Evolutionary conservation across 1,284 basidiomycete species (phyloP).

Genomic region (Ustilago trichophora): DNA sequence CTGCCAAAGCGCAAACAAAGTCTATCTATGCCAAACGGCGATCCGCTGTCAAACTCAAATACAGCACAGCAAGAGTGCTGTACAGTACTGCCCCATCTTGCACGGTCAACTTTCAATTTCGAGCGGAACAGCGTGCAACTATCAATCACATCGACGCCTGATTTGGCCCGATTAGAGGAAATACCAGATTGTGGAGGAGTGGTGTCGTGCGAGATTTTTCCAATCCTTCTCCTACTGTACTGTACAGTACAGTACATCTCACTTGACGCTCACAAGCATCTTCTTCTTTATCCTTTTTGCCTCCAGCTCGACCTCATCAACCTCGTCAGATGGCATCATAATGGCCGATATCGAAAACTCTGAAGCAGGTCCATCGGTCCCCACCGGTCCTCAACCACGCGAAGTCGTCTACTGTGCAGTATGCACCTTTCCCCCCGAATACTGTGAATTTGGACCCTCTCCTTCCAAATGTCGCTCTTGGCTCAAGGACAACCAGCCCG

Average conservation of each 20-base stretch:
- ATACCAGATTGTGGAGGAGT: too few species aligned
- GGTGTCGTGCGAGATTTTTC: constrained; percentile 34
- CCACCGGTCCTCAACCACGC: constrained; percentile 40
- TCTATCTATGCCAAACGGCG: not conserved
- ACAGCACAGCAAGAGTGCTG: too few species aligned
- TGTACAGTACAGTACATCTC: too few species aligned
- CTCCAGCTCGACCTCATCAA: not conserved
- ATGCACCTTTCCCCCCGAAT: constrained; percentile 65
- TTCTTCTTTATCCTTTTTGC: not conserved
- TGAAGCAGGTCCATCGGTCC: constrained; percentile 42
- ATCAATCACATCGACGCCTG: not conserved
- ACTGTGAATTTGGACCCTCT: constrained; percentile 63
- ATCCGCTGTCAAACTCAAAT: not conserved
- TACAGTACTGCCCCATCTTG: too few species aligned
- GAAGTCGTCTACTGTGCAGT: constrained; percentile 56
- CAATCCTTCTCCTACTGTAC: too few species aligned
- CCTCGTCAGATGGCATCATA: not conserved
- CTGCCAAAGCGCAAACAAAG: constrained; percentile 2
- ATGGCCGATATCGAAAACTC: constrained; percentile 31
- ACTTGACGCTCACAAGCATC: not conserved
- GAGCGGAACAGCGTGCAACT: too few species aligned
- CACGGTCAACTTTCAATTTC: too few species aligned
- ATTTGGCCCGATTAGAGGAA: constrained; percentile 7
- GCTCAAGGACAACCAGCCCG: constrained; percentile 53
- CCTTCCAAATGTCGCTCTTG: constrained; percentile 60